Percentiles rank a stretch among this genome's conserved stretches.
These are phyloP conservation scores for Globisporangium nagaii DNA, from an alignment of 352 stramenopile species.

Conservation along the genomic window DNA sequence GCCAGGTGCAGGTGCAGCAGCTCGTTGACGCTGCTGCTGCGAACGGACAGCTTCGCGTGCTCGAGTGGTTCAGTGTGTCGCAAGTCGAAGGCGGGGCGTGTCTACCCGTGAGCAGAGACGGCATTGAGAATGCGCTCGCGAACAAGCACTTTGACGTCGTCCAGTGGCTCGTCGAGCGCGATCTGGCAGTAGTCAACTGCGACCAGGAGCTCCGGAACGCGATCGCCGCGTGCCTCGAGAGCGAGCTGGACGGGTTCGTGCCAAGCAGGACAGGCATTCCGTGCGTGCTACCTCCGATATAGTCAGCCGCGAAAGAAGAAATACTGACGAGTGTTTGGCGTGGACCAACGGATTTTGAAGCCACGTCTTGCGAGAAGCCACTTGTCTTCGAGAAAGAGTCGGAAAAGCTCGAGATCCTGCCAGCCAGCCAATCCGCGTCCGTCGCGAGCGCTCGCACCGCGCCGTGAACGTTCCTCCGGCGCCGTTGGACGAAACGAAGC, in stretches of 20 bases:
- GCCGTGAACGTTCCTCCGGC: too few species aligned
- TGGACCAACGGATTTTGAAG: too few species aligned
- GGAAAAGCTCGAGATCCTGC: too few species aligned
- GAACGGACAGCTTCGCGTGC: slow-evolving; percentile 24
- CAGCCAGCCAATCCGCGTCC: too few species aligned
- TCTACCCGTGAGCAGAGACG: background rate
- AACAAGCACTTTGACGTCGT: slow-evolving; percentile 33
- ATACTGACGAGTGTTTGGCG: too few species aligned
- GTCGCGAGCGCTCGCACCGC: too few species aligned
- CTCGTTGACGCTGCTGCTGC: slow-evolving; percentile 20
- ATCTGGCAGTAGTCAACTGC: background rate
- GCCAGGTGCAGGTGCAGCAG: slow-evolving; percentile 11
- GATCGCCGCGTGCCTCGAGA: background rate
- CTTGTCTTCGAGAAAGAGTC: too few species aligned
- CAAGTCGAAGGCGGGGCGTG: background rate
- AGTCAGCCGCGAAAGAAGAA: background rate
- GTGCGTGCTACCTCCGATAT: background rate
- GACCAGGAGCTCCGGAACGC: background rate
- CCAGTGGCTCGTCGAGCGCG: slow-evolving; percentile 20
- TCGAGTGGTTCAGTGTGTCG: slow-evolving; percentile 21
- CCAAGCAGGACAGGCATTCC: background rate
- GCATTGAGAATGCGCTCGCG: slow-evolving; percentile 18
- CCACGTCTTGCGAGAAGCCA: too few species aligned
- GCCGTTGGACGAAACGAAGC: too few species aligned
- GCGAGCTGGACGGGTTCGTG: background rate